Base-by-base conservation (phyloP, 768 basidiomycete genomes). In the Suillus americanus region DNA sequence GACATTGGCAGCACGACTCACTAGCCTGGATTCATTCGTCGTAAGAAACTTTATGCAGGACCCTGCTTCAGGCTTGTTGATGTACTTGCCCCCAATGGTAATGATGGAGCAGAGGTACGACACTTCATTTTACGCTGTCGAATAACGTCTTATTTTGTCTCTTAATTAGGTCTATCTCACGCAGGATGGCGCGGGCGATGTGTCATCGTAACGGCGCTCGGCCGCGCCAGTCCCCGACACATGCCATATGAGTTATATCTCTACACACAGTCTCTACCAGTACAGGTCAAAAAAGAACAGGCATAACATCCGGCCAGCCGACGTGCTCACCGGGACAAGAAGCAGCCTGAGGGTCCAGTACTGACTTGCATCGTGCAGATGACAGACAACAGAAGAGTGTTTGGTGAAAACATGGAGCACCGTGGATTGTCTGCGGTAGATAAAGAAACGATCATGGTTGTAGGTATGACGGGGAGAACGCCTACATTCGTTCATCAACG, bases 181-280 rank as follows among this genome's bases (percentile, higher is more conserved):
- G 1, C 0, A 2, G 55, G 55, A 37, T 25, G 55, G 3, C 1
- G n/a, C 7, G 2, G 35, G n/a, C 14, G 35, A 37, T 0, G 1
- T 4, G 23, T 38, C n/a, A 9, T n/a, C n/a, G n/a, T n/a, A n/a
- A n/a, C n/a, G n/a, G n/a, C n/a, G n/a, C n/a, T n/a, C n/a, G n/a
- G n/a, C n/a, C n/a, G n/a, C n/a, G n/a, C n/a, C n/a, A n/a, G n/a
- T n/a, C n/a, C n/a, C n/a, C n/a, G n/a, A n/a, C n/a, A n/a, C n/a
- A n/a, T n/a, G n/a, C n/a, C n/a, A n/a, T n/a, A n/a, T n/a, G n/a
- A n/a, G n/a, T n/a, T n/a, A n/a, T n/a, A n/a, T n/a, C n/a, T n/a
- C n/a, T n/a, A n/a, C n/a, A n/a, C n/a, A n/a, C n/a, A n/a, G n/a
- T n/a, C n/a, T n/a, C n/a, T n/a, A n/a, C n/a, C n/a, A n/a, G n/a